Conservation (phyloP, 306 rosid genomes). For the Malus sieversii region DNA sequence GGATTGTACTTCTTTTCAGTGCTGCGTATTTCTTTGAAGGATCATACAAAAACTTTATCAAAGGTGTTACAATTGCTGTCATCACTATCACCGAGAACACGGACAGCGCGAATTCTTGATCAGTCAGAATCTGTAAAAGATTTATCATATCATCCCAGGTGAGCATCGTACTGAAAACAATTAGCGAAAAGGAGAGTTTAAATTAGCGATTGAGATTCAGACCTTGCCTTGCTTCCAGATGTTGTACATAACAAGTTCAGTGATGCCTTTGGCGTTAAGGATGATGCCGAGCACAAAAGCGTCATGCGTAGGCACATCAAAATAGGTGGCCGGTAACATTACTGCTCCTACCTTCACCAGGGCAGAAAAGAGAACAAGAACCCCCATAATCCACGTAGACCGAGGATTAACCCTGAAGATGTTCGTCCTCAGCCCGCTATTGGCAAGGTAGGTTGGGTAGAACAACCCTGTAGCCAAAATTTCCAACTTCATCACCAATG, state of each 20-base stretch:
- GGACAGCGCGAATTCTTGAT: conserved; percentile 35
- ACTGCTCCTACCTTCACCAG: conserved; percentile 40
- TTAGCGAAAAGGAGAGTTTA: neutral
- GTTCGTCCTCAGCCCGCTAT: conserved; percentile 44
- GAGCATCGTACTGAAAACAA: neutral
- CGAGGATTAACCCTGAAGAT: conserved; percentile 15
- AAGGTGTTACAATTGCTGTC: conserved; percentile 47
- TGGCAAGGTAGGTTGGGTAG: conserved; percentile 55
- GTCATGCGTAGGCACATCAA: conserved; percentile 22
- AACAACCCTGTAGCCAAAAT: conserved; percentile 23
- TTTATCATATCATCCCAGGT: neutral
- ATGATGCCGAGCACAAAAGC: conserved; percentile 47
- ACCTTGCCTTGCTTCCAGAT: conserved; percentile 42
- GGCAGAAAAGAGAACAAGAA: conserved; percentile 17
- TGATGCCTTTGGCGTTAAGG: conserved; percentile 55
- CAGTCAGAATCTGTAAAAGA: conserved; percentile 31
- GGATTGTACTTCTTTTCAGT: conserved; percentile 34
- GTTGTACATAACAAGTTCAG: conserved; percentile 41
- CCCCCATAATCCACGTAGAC: conserved; percentile 15
- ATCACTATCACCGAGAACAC: conserved; percentile 20
- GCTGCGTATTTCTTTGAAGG: conserved; percentile 36
- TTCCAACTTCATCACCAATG: conserved; percentile 37
- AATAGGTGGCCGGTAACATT: conserved; percentile 36
- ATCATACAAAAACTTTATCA: conserved; percentile 31
- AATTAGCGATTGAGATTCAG: neutral